Base-by-base conservation (phyloP, 2,329 filamentous ascomycete genomes). In the Trichoderma sp. region DNA sequence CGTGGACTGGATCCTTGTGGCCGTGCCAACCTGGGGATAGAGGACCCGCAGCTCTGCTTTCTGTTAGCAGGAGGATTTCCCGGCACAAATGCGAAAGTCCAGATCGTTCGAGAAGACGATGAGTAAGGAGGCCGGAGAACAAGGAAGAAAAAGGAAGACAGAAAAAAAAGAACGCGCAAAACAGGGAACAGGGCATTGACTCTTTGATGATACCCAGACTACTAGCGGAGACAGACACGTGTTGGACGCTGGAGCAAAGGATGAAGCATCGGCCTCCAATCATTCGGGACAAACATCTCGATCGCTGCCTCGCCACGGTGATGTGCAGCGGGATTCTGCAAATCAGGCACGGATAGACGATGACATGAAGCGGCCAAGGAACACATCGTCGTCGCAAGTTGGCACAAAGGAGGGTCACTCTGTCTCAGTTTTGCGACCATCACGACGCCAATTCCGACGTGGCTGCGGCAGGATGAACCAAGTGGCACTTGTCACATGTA, bases 341-440 rank as follows among this genome's bases (percentile, higher is more conserved):
- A 73, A 73, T 56, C 60, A 31, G 69, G 60, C 60, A 62, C 41
- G 21, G 69, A 65, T 73, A 56, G 60, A 56, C 60, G 41, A 73
- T 56, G 18, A 62, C 60, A 56, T 64, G 69, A 65, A 73, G 69
- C 69, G 50, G 31, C 21, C 24, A 63, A 63, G 69, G 69, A 64
- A 35, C 60, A 38, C 60, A 41, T 38, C 29, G 60, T 53, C 41
- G 69, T 64, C 69, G 69, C 69, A 73, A 65, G 69, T 64, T 72
- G 69, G 69, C 56, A 53, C 69, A 50, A 53, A 72, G 69, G 69
- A 73, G 69, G 38, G 69, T 31, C 69, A 9, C 60, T 29, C 60
- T 65, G 69, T 73, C 69, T 73, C 69, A 65, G 69, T 60, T 73
- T 65, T 53, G 45, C 60, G 31, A 56, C 60, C 59, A 53, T 64